phyloP scores from a whole-genome alignment of 2,329 filamentous ascomycete species.

The Lecanicillium sp. region DNA sequence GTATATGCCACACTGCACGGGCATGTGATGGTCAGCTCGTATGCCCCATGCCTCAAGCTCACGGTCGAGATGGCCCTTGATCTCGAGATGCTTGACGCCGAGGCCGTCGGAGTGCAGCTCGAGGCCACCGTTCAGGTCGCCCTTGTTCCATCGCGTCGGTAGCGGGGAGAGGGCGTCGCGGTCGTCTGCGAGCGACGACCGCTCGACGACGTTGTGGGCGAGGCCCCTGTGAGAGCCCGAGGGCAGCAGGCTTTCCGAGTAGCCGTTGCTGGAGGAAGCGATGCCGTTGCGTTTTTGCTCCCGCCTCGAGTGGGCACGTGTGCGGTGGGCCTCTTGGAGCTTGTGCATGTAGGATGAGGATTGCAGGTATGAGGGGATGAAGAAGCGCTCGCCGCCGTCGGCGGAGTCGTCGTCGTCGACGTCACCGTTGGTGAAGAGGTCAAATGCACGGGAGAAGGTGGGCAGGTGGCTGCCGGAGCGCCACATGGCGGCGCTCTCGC shows the following conservation, averaged over 20 bases:
- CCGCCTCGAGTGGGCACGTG: constrained; percentile 47
- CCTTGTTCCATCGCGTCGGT: constrained; percentile 75
- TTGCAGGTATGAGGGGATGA: constrained; percentile 77
- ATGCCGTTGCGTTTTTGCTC: constrained; percentile 32
- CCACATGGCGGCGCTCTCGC: constrained; percentile 20
- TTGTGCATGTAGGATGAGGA: constrained; percentile 72
- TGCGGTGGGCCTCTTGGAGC: constrained; percentile 63
- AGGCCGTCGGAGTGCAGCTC: constrained; percentile 70
- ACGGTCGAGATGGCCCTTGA: constrained; percentile 42
- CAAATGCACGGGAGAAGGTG: constrained; percentile 48
- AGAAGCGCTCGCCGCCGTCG: constrained; percentile 48
- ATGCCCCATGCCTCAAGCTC: constrained; percentile 76
- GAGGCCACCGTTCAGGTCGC: constrained; percentile 66
- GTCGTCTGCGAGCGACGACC: constrained; percentile 54
- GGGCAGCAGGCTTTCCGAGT: constrained; percentile 35
- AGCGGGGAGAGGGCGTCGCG: constrained; percentile 58
- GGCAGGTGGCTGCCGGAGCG: constrained; percentile 29
- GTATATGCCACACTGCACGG: constrained; percentile 84
- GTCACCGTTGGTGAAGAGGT: constrained; percentile 37
- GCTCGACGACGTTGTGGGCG: constrained; percentile 79
- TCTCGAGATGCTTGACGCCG: constrained; percentile 57
- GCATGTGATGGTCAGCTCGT: constrained; percentile 80
- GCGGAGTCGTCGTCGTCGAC: constrained; percentile 22
- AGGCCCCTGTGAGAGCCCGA: constrained; percentile 64
- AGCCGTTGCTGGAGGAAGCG: constrained; percentile 42